phyloP scores from a whole-genome alignment of 495 filamentous ascomycete genomes.

The Talaromyces adpressus region DNA sequence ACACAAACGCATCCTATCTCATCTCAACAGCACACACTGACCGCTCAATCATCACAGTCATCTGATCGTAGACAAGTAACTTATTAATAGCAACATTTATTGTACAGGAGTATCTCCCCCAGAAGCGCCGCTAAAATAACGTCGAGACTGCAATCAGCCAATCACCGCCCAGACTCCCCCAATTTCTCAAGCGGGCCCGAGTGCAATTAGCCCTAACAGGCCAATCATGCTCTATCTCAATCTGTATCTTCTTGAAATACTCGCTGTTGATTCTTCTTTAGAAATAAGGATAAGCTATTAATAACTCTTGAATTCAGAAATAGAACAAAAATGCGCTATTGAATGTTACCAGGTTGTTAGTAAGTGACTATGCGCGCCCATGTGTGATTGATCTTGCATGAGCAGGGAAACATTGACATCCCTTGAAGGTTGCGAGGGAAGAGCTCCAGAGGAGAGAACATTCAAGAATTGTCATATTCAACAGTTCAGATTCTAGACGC shows the following conservation, averaged over 20 bases:
- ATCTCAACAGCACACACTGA: not conserved
- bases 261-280: too few species aligned
- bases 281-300: not conserved
- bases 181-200: not conserved
- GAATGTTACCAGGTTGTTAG: not conserved
- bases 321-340: not conserved
- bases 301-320: not conserved
- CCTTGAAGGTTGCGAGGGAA: not conserved
- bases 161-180: not conserved
- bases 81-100: not conserved
- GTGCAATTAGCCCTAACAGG: not conserved
- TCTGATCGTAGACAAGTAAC: not conserved
- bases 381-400: constrained; percentile 3
- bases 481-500: not conserved
- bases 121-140: not conserved
- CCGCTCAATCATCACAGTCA: not conserved
- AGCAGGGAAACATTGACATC: not conserved
- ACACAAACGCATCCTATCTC: not conserved
- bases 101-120: not conserved
- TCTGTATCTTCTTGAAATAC: not conserved
- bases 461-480: not conserved
- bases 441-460: not conserved
- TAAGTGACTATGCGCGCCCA: not conserved
- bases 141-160: not conserved
- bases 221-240: not conserved